phyloP scores from a whole-genome alignment of 768 basidiomycete species.

The Gautieria morchelliformis region DNA sequence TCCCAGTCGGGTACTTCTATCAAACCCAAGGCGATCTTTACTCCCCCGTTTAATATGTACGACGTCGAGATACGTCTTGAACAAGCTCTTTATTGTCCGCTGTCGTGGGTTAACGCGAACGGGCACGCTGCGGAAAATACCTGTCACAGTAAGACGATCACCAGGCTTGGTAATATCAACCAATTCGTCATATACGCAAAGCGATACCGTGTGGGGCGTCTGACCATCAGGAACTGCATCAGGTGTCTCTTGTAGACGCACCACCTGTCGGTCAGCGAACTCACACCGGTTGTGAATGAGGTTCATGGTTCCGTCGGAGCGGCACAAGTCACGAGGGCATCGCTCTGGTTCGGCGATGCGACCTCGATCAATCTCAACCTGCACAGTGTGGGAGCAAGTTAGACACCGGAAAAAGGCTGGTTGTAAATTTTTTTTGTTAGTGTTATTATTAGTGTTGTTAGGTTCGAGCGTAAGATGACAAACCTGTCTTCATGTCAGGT shows the following conservation, averaged over 20 bases:
- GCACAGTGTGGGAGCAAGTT: slow-evolving; percentile 92
- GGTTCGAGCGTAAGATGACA: background rate
- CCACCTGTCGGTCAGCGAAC: slow-evolving; percentile 92
- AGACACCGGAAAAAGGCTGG: slow-evolving; percentile 95
- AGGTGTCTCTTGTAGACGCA: slow-evolving; percentile 93
- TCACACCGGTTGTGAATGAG: slow-evolving; percentile 96
- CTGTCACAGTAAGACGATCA: slow-evolving; percentile 82
- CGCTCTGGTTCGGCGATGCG: slow-evolving; percentile 88
- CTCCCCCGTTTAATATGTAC: slow-evolving; percentile 69
- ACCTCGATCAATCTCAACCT: slow-evolving; percentile 95
- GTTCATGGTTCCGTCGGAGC: slow-evolving; percentile 79
- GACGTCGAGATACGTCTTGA: slow-evolving; percentile 96
- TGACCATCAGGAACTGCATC: slow-evolving; percentile 98
- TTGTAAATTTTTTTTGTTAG: background rate
- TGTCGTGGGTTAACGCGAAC: slow-evolving; percentile 93
- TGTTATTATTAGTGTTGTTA: background rate
- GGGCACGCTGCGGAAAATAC: slow-evolving; percentile 91
- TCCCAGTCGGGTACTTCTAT: slow-evolving; percentile 66
- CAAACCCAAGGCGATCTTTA: slow-evolving; percentile 56
- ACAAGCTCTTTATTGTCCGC: slow-evolving; percentile 85
- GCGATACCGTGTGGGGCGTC: slow-evolving; percentile 93
- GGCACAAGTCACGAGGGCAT: slow-evolving; percentile 92
- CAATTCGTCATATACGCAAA: slow-evolving; percentile 97
- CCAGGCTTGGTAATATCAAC: slow-evolving; percentile 96
- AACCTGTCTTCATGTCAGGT: slow-evolving; percentile 87